Evolutionary conservation across 2,329 filamentous ascomycete species (phyloP).

Genomic region (Colletotrichum higginsianum): DNA sequence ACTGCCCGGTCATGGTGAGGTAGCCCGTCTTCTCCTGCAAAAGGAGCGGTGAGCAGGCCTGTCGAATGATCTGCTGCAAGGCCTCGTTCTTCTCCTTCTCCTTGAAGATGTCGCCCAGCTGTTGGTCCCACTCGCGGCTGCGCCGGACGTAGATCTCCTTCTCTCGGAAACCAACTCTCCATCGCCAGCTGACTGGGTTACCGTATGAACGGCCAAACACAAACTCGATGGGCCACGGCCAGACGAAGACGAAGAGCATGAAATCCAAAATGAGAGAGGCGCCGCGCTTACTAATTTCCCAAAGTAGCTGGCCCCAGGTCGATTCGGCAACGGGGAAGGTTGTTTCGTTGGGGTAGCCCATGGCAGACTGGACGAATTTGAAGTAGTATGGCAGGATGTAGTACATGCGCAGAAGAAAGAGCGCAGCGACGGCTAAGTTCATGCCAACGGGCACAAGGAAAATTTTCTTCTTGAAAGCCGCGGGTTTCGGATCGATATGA

Average conservation of each 20-base stretch:
- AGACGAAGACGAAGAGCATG: slow-evolving; percentile 75
- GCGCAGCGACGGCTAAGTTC: slow-evolving; percentile 76
- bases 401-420: slow-evolving; percentile 79
- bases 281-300: slow-evolving; percentile 72
- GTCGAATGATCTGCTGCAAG: slow-evolving; percentile 74
- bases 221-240: slow-evolving; percentile 83
- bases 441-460: slow-evolving; percentile 85
- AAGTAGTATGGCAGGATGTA: slow-evolving; percentile 82
- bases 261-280: slow-evolving; percentile 82
- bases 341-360: slow-evolving; percentile 77
- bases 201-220: slow-evolving; percentile 70
- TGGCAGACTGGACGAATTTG: slow-evolving; percentile 72
- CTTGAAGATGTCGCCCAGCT: slow-evolving; percentile 69
- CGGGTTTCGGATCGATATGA: slow-evolving; percentile 82
- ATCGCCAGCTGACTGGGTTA: slow-evolving; percentile 81
- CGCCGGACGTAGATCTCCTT: slow-evolving; percentile 86
- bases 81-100: slow-evolving; percentile 68
- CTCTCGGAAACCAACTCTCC: slow-evolving; percentile 80
- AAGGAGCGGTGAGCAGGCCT: slow-evolving; percentile 77
- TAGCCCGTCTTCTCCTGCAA: slow-evolving; percentile 88
- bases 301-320: slow-evolving; percentile 69
- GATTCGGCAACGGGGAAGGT: slow-evolving; percentile 73
- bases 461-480: slow-evolving; percentile 83
- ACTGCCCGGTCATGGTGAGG: slow-evolving; percentile 85
- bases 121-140: slow-evolving; percentile 79